These are phyloP conservation scores for Tetragonia tetragonoides DNA, from an alignment of 148 eudicot species.

Conservation along the genomic window DNA sequence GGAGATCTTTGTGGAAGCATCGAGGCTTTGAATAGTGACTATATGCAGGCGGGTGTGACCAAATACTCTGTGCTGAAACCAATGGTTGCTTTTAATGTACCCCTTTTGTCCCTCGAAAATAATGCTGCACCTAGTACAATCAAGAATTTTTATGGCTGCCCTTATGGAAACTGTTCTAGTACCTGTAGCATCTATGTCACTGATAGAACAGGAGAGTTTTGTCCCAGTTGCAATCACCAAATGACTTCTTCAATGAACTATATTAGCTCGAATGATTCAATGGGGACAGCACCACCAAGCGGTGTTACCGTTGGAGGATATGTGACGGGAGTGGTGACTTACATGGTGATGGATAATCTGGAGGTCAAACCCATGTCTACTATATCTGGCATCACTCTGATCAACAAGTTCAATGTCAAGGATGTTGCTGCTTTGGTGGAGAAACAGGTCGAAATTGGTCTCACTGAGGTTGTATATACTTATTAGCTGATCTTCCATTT, in stretches of 20 bases:
- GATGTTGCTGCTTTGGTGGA: neutral
- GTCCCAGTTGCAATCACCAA: neutral
- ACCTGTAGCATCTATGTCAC: neutral
- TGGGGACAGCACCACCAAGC: neutral
- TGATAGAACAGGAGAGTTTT: neutral
- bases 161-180: neutral
- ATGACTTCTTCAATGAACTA: neutral
- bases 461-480: neutral
- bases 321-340: neutral
- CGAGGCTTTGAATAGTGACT: slow-evolving; percentile 1
- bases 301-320: neutral
- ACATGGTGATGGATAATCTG: slow-evolving; percentile 11
- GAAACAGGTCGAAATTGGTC: neutral
- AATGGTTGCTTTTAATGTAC: neutral
- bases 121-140: neutral
- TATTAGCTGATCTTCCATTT: too few species aligned
- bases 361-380: neutral
- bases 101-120: neutral
- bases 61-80: slow-evolving; percentile 20
- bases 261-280: neutral
- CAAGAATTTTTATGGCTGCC: neutral
- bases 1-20: slow-evolving; percentile 20
- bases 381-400: slow-evolving; percentile 1
- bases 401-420: neutral
- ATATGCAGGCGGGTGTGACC: neutral